Conservation (phyloP, 306 rosid species). For the Corylus avellana region DNA sequence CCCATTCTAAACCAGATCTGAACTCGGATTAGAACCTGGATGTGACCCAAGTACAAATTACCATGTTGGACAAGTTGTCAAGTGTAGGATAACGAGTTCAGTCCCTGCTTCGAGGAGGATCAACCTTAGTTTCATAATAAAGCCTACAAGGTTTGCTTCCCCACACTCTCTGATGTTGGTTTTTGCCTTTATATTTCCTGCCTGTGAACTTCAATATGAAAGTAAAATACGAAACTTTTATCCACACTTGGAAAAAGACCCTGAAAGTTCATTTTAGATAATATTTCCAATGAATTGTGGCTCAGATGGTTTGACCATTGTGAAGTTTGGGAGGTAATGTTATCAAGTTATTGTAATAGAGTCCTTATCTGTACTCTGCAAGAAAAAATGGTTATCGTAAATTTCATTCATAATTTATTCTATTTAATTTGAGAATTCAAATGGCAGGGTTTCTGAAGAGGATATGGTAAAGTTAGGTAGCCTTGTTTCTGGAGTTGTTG, state of each 20-base stretch:
- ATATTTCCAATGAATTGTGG: neutral
- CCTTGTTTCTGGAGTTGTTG: conserved; percentile 84
- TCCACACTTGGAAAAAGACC: neutral
- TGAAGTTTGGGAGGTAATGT: neutral
- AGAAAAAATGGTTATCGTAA: neutral
- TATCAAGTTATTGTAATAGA: neutral
- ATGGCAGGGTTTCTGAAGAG: conserved; percentile 79
- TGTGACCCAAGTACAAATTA: conserved; percentile 64
- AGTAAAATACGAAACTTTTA: neutral
- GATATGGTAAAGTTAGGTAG: conserved; percentile 63
- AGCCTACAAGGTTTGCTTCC: conserved; percentile 68
- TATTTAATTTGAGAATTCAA: conserved; percentile 22
- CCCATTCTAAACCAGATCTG: conserved; percentile 62
- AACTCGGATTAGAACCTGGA: conserved; percentile 88
- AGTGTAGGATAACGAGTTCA: conserved; percentile 71
- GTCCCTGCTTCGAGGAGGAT: conserved; percentile 74
- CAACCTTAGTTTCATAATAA: conserved; percentile 83
- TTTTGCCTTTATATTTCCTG: conserved; percentile 11
- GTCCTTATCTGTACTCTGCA: neutral
- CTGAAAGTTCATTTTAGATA: neutral
- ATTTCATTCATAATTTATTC: conserved; percentile 7
- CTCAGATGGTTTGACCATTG: neutral
- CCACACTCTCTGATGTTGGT: conserved; percentile 3
- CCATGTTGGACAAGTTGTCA: conserved; percentile 90
- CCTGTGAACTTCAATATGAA: neutral